Evolutionary conservation across 306 rosid species (phyloP), one percentile per base, ranked within the genome.

Genomic region (Sicyos baderoa): DNA sequence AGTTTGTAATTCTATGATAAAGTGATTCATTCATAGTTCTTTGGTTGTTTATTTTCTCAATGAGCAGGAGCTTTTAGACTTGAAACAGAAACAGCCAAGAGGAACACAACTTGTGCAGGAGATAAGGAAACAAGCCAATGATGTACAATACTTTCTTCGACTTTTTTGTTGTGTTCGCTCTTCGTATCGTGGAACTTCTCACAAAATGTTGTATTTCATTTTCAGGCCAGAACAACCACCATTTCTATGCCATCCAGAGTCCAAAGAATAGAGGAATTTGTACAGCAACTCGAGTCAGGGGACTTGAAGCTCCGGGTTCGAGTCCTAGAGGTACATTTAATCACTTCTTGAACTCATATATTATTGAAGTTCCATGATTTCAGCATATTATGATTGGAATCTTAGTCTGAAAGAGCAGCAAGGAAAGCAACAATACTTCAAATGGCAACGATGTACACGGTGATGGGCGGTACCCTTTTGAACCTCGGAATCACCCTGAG

Each of bases 201-300:
- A 75, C 40, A 10, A 3, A 21, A 29, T 1, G 4, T 7, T 54
- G 49, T 13, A 35, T 16, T 15, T 44, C 54, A 75, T 60, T 79
- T 72, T 63, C 75, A 93, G 97, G 99, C 86, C 11, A 82, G 97
- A 88, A 81, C 81, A 72, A 79, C 82, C 74, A 79, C 99, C 51
- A 85, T 94, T 27, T 90, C 99, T 76, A 94, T 94, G 99, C 99
- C 99, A 56, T 94, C 79, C 79, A 86, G 95, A 84, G 91, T 94
- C 74, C 97, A 93, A 79, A 80, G 76, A 63, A 94, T 94, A 61
- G 97, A 94, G 82, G 97, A 90, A 76, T 86, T 94, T 77, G 89
- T 87, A 59, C 79, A 94, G 68, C 88, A 94, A 77, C 90, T 94
- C 1, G 99, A 94, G 64, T 80, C 84, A 0, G 99, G 99, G 62